Conservation (phyloP, 495 filamentous ascomycete species). For the Penicillium pancosmium region DNA sequence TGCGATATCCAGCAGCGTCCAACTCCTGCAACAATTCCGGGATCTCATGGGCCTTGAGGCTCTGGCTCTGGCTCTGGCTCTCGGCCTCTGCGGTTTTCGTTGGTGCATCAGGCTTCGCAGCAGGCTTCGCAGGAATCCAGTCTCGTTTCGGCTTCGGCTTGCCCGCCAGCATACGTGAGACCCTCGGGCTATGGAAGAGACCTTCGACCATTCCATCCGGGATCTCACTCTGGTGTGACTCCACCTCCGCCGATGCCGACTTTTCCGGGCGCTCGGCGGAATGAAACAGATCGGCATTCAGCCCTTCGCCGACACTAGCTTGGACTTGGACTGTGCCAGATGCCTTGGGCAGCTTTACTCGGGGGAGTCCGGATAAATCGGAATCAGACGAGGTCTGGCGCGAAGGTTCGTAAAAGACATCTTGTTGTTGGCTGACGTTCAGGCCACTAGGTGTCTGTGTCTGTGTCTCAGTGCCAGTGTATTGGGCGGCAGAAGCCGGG, state of each 20-base stretch:
- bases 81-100: background rate
- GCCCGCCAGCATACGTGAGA: constrained; percentile 56
- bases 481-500: constrained; percentile 44
- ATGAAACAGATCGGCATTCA: constrained; percentile 63
- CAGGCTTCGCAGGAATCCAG: constrained; percentile 12
- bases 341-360: constrained; percentile 61
- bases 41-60: background rate
- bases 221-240: constrained; percentile 36
- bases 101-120: background rate
- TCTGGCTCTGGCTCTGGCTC: background rate
- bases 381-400: constrained; percentile 35
- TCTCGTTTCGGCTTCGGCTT: constrained; percentile 26
- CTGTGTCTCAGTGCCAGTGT: constrained; percentile 24
- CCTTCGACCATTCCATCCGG: constrained; percentile 61
- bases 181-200: constrained; percentile 62
- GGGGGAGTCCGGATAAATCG: constrained; percentile 57
- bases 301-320: constrained; percentile 33
- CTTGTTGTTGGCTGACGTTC: constrained; percentile 52
- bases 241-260: constrained; percentile 23
- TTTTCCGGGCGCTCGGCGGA: constrained; percentile 32
- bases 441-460: constrained; percentile 22
- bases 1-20: background rate
- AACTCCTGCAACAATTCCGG: background rate
- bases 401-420: constrained; percentile 61
- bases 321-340: constrained; percentile 45